Evolutionary conservation across 805 yeast genomes (phyloP), one percentile per base, ranked within the genome.

Genomic region (Myxozyma vanderwaltii): DNA sequence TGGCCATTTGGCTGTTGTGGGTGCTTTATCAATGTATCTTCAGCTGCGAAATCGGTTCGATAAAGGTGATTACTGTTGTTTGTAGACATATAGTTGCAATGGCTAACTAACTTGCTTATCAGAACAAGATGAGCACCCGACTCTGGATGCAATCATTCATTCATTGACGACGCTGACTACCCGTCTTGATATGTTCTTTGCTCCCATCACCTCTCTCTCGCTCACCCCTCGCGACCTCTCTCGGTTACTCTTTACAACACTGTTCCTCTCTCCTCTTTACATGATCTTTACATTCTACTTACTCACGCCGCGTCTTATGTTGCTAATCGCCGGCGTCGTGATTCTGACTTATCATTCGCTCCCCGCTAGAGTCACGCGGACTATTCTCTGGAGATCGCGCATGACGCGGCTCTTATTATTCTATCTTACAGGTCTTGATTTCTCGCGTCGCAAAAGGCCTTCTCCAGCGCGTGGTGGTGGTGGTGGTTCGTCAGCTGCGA

Each of bases 351-450:
- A 90, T 71, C 97, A 94, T 73, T 90, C 97, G 27, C 77, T 88
- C 24, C 89, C 90, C 81, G 84, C 91, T 29, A 79, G 90, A 59
- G 91, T 92, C 8, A 85, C 95, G 0, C 81, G 99, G 68, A 84
- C 85, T 57, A 78, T 92, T 62, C 75, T 91, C 35, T 92, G 98
- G 98, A 85, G 87, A 67, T 85, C 92, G 60, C 81, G 86, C 68
- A 68, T 84, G 5, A 82, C 88, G 3, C 81, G 97, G 65, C 72
- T 86, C 51, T 67, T 87, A 5, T 83, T 88, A 52, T 92, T 91
- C 72, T 89, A 89, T 70, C 74, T 89, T 47, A 91, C 97, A 0
- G 97, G 98, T 1, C 78, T 92, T 51, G 95, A 91, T 75, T 85
- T 90, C 69, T 72, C 65, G 12, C 41, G 47, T 26, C 52, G 58